Evolutionary conservation across 257 asterid species (phyloP), one percentile per base, ranked within the genome.

Genomic region (Misopates orontium): DNA sequence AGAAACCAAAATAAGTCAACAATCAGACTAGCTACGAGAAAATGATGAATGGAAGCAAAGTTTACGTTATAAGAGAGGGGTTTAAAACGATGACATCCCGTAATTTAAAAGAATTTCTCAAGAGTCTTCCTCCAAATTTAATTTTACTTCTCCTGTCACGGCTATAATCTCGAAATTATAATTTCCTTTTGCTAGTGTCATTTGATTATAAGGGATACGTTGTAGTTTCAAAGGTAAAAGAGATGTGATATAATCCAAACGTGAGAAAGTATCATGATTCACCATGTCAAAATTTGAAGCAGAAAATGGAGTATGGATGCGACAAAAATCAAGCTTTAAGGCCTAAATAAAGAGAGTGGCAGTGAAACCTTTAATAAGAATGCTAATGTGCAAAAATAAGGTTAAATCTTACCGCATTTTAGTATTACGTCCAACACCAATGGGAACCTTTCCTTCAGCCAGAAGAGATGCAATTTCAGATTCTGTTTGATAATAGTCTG

Each of bases 401-500:
- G 24, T 31, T 5, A 13, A 10, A 50, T 16, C 52, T 42, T 54
- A 84, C 97, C 93, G 80, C 55, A 94, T 90, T 79, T 85, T 94
- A 59, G 99, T 88, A 78, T 94, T 85, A 14, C 36, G 67, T 40
- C 99, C 97, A 23, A 94, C 93, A 12, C 97, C 99, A 44, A 90
- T 75, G 4, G 99, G 99, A 68, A 88, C 97, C 68, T 88, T 90
- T 62, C 96, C 97, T 44, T 75, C 76, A 0, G 97, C 97, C 24
- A 86, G 63, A 60, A 76, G 69, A 24, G 96, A 77, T 15, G 96
- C 95, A 50, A 90, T 88, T 79, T 94, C 99, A 19, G 87, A 71
- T 62, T 94, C 96, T 6, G 96, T 94, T 73, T 94, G 96, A 67
- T 94, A 94, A 63, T 73, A 80, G 64, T 90, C 99, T 1, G 99